Percentiles rank a stretch among this genome's conserved stretches.
These are phyloP conservation scores for Mariannaea sp. DNA, from an alignment of 2,329 filamentous ascomycete species.

Conservation along the genomic window DNA sequence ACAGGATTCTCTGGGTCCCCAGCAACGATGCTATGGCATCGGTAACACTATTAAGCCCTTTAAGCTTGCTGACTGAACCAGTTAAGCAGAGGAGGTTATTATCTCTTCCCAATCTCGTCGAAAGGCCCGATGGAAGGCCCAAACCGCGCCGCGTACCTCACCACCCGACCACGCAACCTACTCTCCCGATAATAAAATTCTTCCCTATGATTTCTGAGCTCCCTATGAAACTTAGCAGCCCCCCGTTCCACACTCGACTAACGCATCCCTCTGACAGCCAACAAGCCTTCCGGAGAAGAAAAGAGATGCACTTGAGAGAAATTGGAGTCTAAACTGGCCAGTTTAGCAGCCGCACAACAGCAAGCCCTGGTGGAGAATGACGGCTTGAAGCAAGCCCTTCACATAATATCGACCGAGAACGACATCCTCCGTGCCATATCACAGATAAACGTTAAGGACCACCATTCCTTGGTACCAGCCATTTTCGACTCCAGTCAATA, in stretches of 20 bases:
- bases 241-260: neutral
- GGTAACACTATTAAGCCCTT: slow-evolving; percentile 25
- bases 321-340: slow-evolving; percentile 83
- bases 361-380: slow-evolving; percentile 82
- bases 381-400: slow-evolving; percentile 79
- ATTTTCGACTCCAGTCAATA: slow-evolving; percentile 75
- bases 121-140: slow-evolving; percentile 63
- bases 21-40: slow-evolving; percentile 26
- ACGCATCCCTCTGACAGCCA: slow-evolving; percentile 62
- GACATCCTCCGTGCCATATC: slow-evolving; percentile 87
- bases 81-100: slow-evolving; percentile 57
- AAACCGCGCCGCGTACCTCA: slow-evolving; percentile 65
- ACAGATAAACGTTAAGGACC: slow-evolving; percentile 43
- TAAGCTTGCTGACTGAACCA: slow-evolving; percentile 47
- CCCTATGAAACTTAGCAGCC: too few species aligned
- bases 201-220: too few species aligned
- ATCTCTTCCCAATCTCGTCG: slow-evolving; percentile 59
- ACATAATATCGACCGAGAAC: slow-evolving; percentile 86
- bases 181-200: neutral
- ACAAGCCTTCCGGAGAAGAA: slow-evolving; percentile 93
- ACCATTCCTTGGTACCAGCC: slow-evolving; percentile 53
- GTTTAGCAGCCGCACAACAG: slow-evolving; percentile 74
- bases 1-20: slow-evolving; percentile 39
- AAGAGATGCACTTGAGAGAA: slow-evolving; percentile 92
- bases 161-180: neutral